Percentiles rank a stretch among this genome's conserved stretches.
Conservation (phyloP, 2,329 filamentous ascomycete species). For the Claviceps pusilla region DNA sequence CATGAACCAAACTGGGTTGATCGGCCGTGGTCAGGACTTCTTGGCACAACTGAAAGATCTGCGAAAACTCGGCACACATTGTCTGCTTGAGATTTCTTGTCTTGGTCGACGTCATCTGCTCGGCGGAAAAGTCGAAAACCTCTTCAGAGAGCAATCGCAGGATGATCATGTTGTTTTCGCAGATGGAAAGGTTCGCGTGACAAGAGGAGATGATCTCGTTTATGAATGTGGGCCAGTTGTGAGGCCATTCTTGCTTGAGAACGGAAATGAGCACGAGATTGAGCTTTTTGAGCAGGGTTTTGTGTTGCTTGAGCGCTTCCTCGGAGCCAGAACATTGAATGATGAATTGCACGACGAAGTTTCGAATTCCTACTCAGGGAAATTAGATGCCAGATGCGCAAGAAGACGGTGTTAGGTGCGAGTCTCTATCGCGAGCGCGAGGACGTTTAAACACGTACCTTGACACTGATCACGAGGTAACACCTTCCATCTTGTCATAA, state of each 20-base stretch:
- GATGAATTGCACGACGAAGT: constrained; percentile 98
- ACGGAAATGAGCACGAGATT: constrained; percentile 96
- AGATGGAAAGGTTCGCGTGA: constrained; percentile 88
- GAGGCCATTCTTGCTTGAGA: constrained; percentile 97
- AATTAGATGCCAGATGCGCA: constrained; percentile 4
- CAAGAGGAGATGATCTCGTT: constrained; percentile 98
- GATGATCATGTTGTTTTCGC: constrained; percentile 99
- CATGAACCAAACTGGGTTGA: constrained; percentile 78
- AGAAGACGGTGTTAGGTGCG: background rate
- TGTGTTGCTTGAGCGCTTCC: constrained; percentile 69
- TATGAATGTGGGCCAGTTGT: constrained; percentile 99
- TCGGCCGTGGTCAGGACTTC: constrained; percentile 86
- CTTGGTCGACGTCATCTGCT: constrained; percentile 98
- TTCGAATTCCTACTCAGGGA: constrained; percentile 65
- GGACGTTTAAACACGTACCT: constrained; percentile 34
- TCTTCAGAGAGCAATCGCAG: constrained; percentile 90
- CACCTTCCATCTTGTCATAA: constrained; percentile 98
- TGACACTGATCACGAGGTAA: constrained; percentile 90
- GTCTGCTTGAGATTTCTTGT: constrained; percentile 92
- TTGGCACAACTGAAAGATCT: constrained; percentile 93
- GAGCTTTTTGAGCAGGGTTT: constrained; percentile 90
- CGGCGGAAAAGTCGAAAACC: constrained; percentile 96
- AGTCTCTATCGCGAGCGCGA: background rate
- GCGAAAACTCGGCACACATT: constrained; percentile 97
- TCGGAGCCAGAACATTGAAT: constrained; percentile 85